Base-by-base conservation (phyloP, 2,329 filamentous ascomycete species). In the Chrysoporthe puriensis region DNA sequence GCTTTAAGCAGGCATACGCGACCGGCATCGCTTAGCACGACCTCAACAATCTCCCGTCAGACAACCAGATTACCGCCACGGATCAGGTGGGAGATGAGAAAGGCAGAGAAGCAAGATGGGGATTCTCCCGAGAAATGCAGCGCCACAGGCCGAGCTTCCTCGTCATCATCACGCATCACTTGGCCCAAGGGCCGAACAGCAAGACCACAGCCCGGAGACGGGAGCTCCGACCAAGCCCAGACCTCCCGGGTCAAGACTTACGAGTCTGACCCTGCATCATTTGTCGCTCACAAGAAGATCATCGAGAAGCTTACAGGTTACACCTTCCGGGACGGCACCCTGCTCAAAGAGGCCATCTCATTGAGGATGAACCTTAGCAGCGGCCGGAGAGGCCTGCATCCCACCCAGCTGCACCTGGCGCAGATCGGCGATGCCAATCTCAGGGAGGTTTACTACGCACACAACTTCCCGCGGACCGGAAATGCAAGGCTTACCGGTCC, bases 371-470 rank as follows among this genome's bases (percentile, higher is more conserved):
- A 40, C 34, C 54, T 40, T 6, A 34, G 54, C 54, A 57, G 32
- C 54, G 54, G 54, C 11, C 32, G 18, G 4, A 57, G 54, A n/a
- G 54, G 34, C 8, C 34, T 57, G 32, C 54, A 57, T 11, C 32
- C 54, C 32, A 7, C 14, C 18, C 54, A 57, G 34, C 32, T 57
- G 5, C 54, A 57, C 54, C 54, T 57, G 5, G 54, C 54, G 2
- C 54, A 18, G 32, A 36, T 57, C 54, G 54, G 54, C 54, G 54
- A 57, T 32, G 54, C 54, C 54, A 57, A 57, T 18, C 26, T 57
- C 54, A 40, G 16, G 32, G 54, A 57, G 32, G 5, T 57, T 32
- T 57, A 18, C 11, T 57, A 57, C 32, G 34, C 32, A 18, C 54
- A 57, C 54, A 36, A 57, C 16, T 57, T 57, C 32, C 5, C 14